These are phyloP conservation scores for Sporothrix curviconia DNA, from an alignment of 2,329 filamentous ascomycete genomes.

Conservation along the genomic window DNA sequence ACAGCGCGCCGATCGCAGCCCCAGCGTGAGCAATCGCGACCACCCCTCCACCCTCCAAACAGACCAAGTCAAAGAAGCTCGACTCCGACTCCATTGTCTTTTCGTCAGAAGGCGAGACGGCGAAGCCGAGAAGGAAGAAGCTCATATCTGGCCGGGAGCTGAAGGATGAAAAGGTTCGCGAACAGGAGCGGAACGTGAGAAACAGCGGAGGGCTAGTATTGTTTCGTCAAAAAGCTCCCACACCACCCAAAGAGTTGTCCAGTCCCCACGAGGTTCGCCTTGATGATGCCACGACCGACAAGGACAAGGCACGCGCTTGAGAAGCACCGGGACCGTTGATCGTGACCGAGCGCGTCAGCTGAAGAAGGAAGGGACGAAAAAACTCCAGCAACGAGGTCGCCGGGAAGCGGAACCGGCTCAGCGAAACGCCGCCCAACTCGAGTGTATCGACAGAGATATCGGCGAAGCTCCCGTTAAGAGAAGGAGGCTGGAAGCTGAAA, in stretches of 20 bases:
- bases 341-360: slow-evolving; percentile 55
- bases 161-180: slow-evolving; percentile 41
- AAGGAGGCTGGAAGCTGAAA: slow-evolving; percentile 49
- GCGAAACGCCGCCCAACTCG: slow-evolving; percentile 51
- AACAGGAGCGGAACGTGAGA: slow-evolving; percentile 23
- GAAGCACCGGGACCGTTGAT: slow-evolving; percentile 52
- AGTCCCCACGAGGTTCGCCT: slow-evolving; percentile 45
- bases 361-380: slow-evolving; percentile 55
- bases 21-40: slow-evolving; percentile 46
- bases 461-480: slow-evolving; percentile 47
- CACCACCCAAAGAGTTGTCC: slow-evolving; percentile 45
- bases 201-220: slow-evolving; percentile 53
- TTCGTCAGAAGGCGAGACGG: slow-evolving; percentile 51
- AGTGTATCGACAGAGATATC: slow-evolving; percentile 48
- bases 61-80: slow-evolving; percentile 43
- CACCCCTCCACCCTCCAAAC: slow-evolving; percentile 44
- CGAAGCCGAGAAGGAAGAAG: slow-evolving; percentile 58
- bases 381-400: slow-evolving; percentile 43
- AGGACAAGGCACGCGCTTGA: slow-evolving; percentile 50
- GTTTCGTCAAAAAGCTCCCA: slow-evolving; percentile 43
- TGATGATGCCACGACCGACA: slow-evolving; percentile 43
- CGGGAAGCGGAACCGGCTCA: slow-evolving; percentile 53
- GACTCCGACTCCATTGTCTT: slow-evolving; percentile 48
- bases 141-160: slow-evolving; percentile 58
- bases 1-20: slow-evolving; percentile 33